Evolutionary conservation across 352 stramenopile species (phyloP).

Genomic region (Phytophthora sp.): DNA sequence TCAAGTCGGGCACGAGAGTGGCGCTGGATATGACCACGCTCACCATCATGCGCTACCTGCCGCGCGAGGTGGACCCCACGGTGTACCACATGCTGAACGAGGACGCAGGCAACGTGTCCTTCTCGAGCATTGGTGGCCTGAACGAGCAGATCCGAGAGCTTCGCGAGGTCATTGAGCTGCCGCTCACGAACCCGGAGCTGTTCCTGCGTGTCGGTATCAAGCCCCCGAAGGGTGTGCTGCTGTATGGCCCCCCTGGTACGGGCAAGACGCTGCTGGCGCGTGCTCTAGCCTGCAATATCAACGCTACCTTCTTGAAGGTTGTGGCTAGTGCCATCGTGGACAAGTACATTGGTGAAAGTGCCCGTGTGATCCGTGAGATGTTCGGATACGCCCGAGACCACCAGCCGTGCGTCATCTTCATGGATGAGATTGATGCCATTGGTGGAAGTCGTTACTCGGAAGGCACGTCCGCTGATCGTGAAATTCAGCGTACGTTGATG

Average conservation of each 20-base stretch:
- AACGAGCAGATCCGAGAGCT: slow-evolving; percentile 99
- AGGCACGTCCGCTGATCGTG: slow-evolving; percentile 95
- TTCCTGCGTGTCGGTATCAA: slow-evolving; percentile 99
- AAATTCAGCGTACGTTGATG: slow-evolving; percentile 99
- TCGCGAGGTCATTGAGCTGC: slow-evolving; percentile 97
- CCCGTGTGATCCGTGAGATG: slow-evolving; percentile 99
- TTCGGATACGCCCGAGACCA: slow-evolving; percentile 98
- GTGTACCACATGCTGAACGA: slow-evolving; percentile 99
- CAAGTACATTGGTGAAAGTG: slow-evolving; percentile 99
- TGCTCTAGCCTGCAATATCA: slow-evolving; percentile 99
- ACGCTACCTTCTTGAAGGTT: slow-evolving; percentile 99
- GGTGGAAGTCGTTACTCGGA: slow-evolving; percentile 97
- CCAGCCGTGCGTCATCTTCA: slow-evolving; percentile 99
- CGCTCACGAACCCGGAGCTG: slow-evolving; percentile 99
- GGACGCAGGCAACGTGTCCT: slow-evolving; percentile 97
- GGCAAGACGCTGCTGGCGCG: slow-evolving; percentile 99
- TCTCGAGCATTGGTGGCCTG: slow-evolving; percentile 98
- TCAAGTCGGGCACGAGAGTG: slow-evolving; percentile 97
- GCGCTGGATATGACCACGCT: slow-evolving; percentile 99
- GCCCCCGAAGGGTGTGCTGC: slow-evolving; percentile 96
- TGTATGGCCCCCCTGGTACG: slow-evolving; percentile 98
- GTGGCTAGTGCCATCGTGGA: slow-evolving; percentile 99
- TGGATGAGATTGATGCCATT: slow-evolving; percentile 99
- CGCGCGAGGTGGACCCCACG: slow-evolving; percentile 98
- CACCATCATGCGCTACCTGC: slow-evolving; percentile 99